A percentile compares a stretch with the other conserved stretches of the same genome.
phyloP scores from a whole-genome alignment of 2,329 filamentous ascomycete genomes.

The Phaeoacremonium minimum region DNA sequence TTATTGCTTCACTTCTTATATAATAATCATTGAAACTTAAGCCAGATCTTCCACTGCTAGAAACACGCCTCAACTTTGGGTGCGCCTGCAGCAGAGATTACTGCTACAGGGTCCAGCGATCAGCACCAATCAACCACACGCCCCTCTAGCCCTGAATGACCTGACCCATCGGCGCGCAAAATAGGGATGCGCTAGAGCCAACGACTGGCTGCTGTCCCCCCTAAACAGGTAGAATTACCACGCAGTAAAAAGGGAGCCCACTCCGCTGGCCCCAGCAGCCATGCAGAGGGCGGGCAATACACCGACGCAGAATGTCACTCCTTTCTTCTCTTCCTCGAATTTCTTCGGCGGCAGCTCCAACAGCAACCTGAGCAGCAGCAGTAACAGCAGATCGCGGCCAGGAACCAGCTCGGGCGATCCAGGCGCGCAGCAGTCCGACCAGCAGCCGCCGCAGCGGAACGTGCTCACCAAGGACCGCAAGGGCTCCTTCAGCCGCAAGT shows the following conservation, averaged over 20 bases:
- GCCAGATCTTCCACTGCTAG: no score
- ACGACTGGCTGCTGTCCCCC: no score
- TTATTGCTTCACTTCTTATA: no score
- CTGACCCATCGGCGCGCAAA: not conserved
- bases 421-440: constrained; percentile 2
- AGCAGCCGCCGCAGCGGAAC: constrained; percentile 18
- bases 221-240: no score
- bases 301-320: constrained; percentile 16
- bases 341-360: constrained; percentile 14
- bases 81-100: not conserved
- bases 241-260: not conserved
- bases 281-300: constrained; percentile 17
- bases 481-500: constrained; percentile 48
- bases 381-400: constrained; percentile 22
- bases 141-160: not conserved
- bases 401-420: constrained; percentile 28
- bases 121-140: not conserved
- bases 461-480: constrained; percentile 42
- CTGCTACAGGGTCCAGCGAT: not conserved
- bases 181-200: not conserved
- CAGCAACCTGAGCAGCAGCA: constrained; percentile 14
- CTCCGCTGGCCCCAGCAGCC: no score
- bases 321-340: constrained; percentile 18
- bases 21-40: no score
- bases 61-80: no score